Base-by-base conservation (phyloP, 768 basidiomycete species). In the Fistulinella prunicolor region DNA sequence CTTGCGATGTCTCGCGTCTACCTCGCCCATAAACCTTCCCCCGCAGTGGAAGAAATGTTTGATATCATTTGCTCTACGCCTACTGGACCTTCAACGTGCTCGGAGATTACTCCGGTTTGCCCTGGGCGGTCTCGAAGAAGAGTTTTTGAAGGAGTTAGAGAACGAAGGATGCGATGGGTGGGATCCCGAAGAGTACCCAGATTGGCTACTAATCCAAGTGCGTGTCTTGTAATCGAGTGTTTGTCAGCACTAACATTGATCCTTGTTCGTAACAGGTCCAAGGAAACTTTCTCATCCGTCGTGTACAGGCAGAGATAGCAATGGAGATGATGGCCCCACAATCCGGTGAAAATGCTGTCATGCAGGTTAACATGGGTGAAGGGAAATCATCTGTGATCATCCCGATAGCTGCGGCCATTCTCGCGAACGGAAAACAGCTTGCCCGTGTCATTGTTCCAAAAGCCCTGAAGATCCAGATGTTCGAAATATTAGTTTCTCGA, bases 291-390 rank as follows among this genome's bases (percentile, higher is more conserved):
- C 35, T 36, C n/a, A 36, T 36, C 17, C 35, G 35, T 36, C 35
- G 35, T 76, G 43, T 72, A 3, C 79, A 36, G 35, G 35, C 10
- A 8, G 35, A 36, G 17, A 19, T 36, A 6, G 35, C 35, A 8
- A 36, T 36, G 35, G 17, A 36, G 35, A 17, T 36, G 35, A 36
- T 36, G n/a, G 4, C 17, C 17, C 35, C 35, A 36, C 16, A 36
- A 36, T 36, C 35, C 10, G 17, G 35, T 7, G 17, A 36, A 36
- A 36, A 19, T 19, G 13, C 17, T 5, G 17, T 36, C 7, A n/a
- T 19, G 35, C 35, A 36, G 46, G 67, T 80, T 14, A 77, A 77
- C 43, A 80, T 80, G 79, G 79, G 78, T 12, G 78, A 80, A 50
- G 35, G 35, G 35, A 36, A 36, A 36, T 36, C 17, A 36, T 36